Evolutionary conservation across 2,329 filamentous ascomycete genomes (phyloP).

Genomic region (Fusarium lateritium): DNA sequence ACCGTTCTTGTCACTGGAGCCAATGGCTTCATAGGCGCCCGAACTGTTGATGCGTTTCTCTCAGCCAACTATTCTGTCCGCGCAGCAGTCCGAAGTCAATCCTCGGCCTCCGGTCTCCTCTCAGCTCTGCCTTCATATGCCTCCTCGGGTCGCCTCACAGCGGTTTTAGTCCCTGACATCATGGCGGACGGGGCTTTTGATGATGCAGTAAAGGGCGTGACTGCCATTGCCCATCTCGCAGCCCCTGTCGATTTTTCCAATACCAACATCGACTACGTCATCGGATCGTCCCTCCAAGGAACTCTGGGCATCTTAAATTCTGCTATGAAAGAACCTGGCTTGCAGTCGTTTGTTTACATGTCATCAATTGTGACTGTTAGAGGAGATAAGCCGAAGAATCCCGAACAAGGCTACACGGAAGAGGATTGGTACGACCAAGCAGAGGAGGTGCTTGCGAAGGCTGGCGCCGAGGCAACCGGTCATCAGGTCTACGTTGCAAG

Average conservation of each 20-base stretch:
- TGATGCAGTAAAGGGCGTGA: not conserved
- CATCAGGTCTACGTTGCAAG: conserved; percentile 28
- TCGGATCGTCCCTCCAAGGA: conserved; percentile 13
- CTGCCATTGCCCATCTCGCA: conserved; percentile 20
- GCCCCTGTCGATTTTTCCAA: conserved; percentile 20
- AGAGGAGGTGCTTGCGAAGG: conserved; percentile 3
- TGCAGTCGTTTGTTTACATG: conserved; percentile 20
- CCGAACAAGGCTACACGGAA: conserved; percentile 9
- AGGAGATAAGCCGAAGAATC: conserved; percentile 1
- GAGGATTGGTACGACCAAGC: conserved; percentile 31
- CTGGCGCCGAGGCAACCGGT: conserved; percentile 3
- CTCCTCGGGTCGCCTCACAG: conserved; percentile 6
- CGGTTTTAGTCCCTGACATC: not conserved
- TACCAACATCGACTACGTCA: conserved; percentile 24
- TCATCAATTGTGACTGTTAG: conserved; percentile 18
- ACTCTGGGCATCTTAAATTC: conserved; percentile 13
- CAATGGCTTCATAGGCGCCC: conserved; percentile 29
- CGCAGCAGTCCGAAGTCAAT: conserved; percentile 13
- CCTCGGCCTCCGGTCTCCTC: conserved; percentile 14
- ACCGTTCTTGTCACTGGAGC: conserved; percentile 27
- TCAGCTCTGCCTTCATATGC: conserved; percentile 7
- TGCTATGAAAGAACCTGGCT: not conserved
- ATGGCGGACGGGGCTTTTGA: conserved; percentile 6
- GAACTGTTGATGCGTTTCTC: conserved; percentile 25
- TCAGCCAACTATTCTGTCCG: conserved; percentile 16